Percentiles rank a stretch among this genome's conserved stretches.
Conservation (phyloP, 345 rosid genomes). For the Carallia brachiata region DNA sequence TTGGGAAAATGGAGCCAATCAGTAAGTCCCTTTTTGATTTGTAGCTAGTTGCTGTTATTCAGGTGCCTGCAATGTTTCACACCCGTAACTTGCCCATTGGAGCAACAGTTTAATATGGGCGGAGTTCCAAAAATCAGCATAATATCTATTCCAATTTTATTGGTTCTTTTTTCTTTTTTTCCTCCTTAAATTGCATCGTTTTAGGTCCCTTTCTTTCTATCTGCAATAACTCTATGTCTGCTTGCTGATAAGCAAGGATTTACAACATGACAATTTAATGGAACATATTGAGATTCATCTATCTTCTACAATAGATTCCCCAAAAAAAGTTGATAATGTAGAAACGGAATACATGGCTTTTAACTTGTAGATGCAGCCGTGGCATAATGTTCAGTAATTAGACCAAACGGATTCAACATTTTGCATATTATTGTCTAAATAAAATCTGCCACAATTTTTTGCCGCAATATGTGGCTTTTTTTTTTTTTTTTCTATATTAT, state of each 20-base stretch:
- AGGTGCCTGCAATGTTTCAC: background rate
- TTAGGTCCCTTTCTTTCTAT: too few relatives aligned
- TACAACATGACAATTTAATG: too few relatives aligned
- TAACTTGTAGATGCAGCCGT: background rate
- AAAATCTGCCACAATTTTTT: background rate
- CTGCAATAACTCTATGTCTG: too few relatives aligned
- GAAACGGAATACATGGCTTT: too few relatives aligned
- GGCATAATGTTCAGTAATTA: background rate
- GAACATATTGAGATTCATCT: too few relatives aligned
- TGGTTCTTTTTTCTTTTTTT: too few relatives aligned
- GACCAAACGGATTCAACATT: background rate
- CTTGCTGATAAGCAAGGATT: too few relatives aligned
- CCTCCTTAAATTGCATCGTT: too few relatives aligned
- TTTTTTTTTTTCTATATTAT: background rate
- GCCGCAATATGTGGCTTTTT: background rate
- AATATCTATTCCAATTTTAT: background rate
- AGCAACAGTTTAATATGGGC: background rate
- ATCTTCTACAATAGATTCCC: too few relatives aligned
- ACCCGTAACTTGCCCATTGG: background rate
- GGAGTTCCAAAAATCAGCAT: background rate
- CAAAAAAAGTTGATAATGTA: too few relatives aligned
- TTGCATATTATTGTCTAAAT: too few relatives aligned
- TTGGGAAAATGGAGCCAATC: constrained; percentile 61
- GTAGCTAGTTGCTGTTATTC: background rate
- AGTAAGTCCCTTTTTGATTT: constrained; percentile 35